phyloP scores from a whole-genome alignment of 2,329 filamentous ascomycete species.

The Cladophialophora chaetospira region DNA sequence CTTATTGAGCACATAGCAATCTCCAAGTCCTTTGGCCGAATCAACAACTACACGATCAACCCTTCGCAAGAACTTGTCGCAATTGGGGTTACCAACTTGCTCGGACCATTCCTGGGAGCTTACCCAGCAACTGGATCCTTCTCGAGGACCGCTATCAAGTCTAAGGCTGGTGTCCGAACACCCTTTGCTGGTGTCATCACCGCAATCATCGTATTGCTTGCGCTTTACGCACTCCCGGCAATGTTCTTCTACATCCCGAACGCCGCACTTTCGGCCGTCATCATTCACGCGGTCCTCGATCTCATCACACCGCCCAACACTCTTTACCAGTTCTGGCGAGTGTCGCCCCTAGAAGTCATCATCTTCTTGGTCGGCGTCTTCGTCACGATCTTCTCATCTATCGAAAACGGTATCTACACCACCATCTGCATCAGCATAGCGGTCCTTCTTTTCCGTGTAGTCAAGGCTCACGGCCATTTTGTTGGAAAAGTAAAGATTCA shows the following conservation, averaged over 20 bases:
- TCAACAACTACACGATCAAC: slow-evolving; percentile 95
- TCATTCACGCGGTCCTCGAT: slow-evolving; percentile 94
- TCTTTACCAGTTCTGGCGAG: slow-evolving; percentile 92
- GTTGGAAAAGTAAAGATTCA: slow-evolving; percentile 81
- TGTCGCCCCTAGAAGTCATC: slow-evolving; percentile 83
- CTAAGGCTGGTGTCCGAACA: slow-evolving; percentile 91
- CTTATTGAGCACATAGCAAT: slow-evolving; percentile 97
- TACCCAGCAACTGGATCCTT: slow-evolving; percentile 96
- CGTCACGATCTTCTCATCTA: slow-evolving; percentile 82
- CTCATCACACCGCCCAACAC: slow-evolving; percentile 88
- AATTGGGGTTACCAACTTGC: slow-evolving; percentile 85
- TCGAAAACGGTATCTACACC: slow-evolving; percentile 90
- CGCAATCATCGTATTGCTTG: slow-evolving; percentile 78
- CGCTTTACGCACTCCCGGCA: slow-evolving; percentile 82
- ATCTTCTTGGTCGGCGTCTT: slow-evolving; percentile 94
- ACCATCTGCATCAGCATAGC: slow-evolving; percentile 77
- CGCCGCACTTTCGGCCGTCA: slow-evolving; percentile 78
- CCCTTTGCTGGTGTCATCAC: slow-evolving; percentile 90
- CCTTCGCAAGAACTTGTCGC: slow-evolving; percentile 95
- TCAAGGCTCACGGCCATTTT: slow-evolving; percentile 80
- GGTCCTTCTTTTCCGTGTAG: slow-evolving; percentile 77
- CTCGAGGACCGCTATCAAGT: slow-evolving; percentile 94
- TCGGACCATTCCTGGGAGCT: slow-evolving; percentile 87
- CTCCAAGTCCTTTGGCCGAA: slow-evolving; percentile 90
- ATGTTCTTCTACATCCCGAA: slow-evolving; percentile 94